Evolutionary conservation across 2,329 filamentous ascomycete species (phyloP).

Genomic region (Emydomyces testavorans): DNA sequence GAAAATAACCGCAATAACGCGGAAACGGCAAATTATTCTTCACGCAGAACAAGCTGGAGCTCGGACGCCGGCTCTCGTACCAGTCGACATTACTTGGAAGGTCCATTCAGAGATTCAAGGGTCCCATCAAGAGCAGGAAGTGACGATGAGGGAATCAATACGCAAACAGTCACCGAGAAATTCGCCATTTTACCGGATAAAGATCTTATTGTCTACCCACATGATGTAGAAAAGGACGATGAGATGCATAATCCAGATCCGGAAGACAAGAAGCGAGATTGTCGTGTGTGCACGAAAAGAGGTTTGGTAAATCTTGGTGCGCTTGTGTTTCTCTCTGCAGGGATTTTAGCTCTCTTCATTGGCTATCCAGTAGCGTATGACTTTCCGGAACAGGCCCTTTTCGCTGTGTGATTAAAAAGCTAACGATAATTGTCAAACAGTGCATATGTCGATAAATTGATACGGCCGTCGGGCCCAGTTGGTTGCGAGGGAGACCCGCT

Average conservation of each 20-base stretch:
- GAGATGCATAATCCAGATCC: conserved; percentile 60
- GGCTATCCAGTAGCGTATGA: conserved; percentile 58
- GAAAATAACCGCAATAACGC: not conserved
- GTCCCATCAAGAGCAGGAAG: conserved; percentile 50
- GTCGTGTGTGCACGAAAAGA: conserved; percentile 53
- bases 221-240: conserved; percentile 64
- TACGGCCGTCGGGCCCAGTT: conserved; percentile 1
- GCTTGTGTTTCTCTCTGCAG: conserved; percentile 47
- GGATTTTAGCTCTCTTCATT: conserved; percentile 54
- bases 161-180: conserved; percentile 61
- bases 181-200: conserved; percentile 60
- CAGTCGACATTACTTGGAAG: conserved; percentile 38
- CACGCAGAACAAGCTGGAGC: conserved; percentile 54
- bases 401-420: not conserved
- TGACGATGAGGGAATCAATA: conserved; percentile 55
- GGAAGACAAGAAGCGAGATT: conserved; percentile 49
- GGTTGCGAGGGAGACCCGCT: conserved; percentile 32
- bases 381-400: conserved; percentile 8
- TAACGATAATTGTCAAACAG: not conserved
- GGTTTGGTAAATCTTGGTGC: conserved; percentile 55
- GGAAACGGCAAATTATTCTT: conserved; percentile 43
- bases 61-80: conserved; percentile 47
- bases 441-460: not conserved
- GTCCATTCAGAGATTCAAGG: conserved; percentile 52
- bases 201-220: conserved; percentile 55